phyloP scores from a whole-genome alignment of 2,329 filamentous ascomycete genomes.

The Cucurbitaria berberidis region DNA sequence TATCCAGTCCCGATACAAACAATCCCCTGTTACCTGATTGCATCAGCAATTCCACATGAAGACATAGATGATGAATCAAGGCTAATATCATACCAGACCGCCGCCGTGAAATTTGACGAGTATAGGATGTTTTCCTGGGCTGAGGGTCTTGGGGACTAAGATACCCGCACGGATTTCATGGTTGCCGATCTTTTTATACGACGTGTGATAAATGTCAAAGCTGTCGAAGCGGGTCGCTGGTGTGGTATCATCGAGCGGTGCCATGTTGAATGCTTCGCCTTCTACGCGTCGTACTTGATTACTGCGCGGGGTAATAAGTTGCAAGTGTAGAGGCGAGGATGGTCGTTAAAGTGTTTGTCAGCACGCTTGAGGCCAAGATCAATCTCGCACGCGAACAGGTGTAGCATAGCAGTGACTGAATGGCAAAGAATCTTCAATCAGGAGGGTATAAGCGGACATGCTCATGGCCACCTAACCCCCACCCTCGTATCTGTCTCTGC shows the following conservation, averaged over 20 bases:
- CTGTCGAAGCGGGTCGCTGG: slow-evolving; percentile 42
- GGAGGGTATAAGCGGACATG: too few relatives aligned
- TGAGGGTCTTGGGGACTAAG: slow-evolving; percentile 48
- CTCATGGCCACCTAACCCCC: too few relatives aligned
- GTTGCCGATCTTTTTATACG: slow-evolving; percentile 51
- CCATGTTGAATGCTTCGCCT: slow-evolving; percentile 8
- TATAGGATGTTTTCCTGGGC: slow-evolving; percentile 47
- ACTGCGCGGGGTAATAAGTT: not conserved
- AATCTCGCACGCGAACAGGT: not conserved
- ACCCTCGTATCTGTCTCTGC: not conserved
- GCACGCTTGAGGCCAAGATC: not conserved
- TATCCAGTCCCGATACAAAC: slow-evolving; percentile 39
- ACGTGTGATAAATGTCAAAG: slow-evolving; percentile 49
- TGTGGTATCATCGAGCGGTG: slow-evolving; percentile 24
- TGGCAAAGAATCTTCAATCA: not conserved
- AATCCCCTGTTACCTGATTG: slow-evolving; percentile 32
- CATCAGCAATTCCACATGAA: not conserved
- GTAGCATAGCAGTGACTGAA: not conserved
- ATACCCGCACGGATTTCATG: slow-evolving; percentile 49
- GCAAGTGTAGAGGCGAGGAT: not conserved
- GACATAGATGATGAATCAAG: too few relatives aligned
- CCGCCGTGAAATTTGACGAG: slow-evolving; percentile 56
- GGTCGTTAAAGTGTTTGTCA: not conserved
- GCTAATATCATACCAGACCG: slow-evolving; percentile 41
- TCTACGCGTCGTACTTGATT: not conserved